Base-by-base conservation (phyloP, 2,329 filamentous ascomycete species). In the Colletotrichum scovillei region DNA sequence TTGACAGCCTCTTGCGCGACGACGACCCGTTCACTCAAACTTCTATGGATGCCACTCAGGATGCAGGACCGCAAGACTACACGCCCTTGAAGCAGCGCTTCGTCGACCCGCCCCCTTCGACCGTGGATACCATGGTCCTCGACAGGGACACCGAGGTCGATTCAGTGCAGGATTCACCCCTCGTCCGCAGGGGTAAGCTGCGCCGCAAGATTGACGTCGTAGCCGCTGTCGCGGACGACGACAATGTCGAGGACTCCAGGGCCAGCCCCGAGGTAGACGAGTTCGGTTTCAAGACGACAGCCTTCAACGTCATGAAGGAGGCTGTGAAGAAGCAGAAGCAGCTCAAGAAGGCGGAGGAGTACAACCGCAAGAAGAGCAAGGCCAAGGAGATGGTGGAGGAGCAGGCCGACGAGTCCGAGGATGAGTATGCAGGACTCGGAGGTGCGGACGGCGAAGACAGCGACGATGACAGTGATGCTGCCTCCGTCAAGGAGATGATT, bases 391-490 rank as follows among this genome's bases (percentile, higher is more conserved):
- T 98, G 89, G 88, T 99, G 49, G 91, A 98, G 76, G 97, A 98
- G 76, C 95, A 97, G 80, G 96, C 97, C 74, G 94, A 98, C 78
- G 97, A 99, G 83, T 99, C 97, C 0, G 97, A 99, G 80, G 97
- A 99, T 80, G 97, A 99, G 82, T 99, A 98, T 81, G 96, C 95
- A 52, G 97, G 97, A 5, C 87, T 99, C 11, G 97, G 97, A 76
- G 97, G 97, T 75, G 93, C 87, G 12, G 96, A 95, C 82, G 95
- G 96, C 73, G 96, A 98, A 76, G 94, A 96, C 76, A 92, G 89
- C 56, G 92, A 92, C 68, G 93, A 95, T 72, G 90, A 94, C 73
- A 93, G 92, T 46, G 92, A 92, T 46, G 92, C 92, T 35, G 90
- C 83, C 14, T 88, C 93, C 8, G 90, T 97, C 75, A 90, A 93